A percentile compares a stretch with the other conserved stretches of the same genome.
phyloP scores from a whole-genome alignment of 2,329 filamentous ascomycete species.

The Xylariaceae sp. region DNA sequence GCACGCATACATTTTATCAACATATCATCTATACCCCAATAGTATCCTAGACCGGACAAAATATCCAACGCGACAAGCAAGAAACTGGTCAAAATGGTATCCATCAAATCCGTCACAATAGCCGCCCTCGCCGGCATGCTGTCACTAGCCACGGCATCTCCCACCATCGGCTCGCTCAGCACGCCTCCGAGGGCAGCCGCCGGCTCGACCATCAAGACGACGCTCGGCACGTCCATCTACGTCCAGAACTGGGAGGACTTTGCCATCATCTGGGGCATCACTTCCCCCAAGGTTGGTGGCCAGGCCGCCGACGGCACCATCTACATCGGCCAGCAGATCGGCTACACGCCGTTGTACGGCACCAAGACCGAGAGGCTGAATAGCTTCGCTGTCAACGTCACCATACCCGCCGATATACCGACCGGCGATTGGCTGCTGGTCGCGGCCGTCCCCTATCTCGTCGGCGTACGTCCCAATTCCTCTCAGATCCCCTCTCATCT shows the following conservation, averaged over 20 bases:
- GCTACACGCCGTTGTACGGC: conserved; percentile 25
- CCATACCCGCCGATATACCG: conserved; percentile 14
- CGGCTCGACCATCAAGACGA: conserved; percentile 24
- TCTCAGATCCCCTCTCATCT: background rate
- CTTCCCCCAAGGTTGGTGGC: conserved; percentile 5
- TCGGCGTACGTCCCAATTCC: conserved; percentile 24
- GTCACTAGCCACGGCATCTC: conserved; percentile 24
- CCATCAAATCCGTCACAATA: conserved; percentile 23
- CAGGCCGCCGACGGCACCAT: conserved; percentile 16
- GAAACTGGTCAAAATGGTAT: conserved; percentile 29
- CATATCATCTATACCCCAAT: no score
- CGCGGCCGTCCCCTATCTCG: conserved; percentile 26
- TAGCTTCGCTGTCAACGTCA: conserved; percentile 19
- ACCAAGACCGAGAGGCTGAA: conserved; percentile 22
- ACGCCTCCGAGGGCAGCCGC: conserved; percentile 22
- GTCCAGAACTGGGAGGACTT: conserved; percentile 33
- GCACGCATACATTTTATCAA: no score
- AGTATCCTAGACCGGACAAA: no score
- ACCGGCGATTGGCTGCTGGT: conserved; percentile 23
- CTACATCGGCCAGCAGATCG: conserved; percentile 28
- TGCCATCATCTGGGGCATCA: conserved; percentile 29
- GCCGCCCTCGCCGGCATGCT: conserved; percentile 21
- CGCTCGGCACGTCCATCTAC: conserved; percentile 28
- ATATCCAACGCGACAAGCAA: no score
- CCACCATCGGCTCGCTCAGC: conserved; percentile 14